phyloP scores from a whole-genome alignment of 345 rosid genomes.

The Balakata baccata region DNA sequence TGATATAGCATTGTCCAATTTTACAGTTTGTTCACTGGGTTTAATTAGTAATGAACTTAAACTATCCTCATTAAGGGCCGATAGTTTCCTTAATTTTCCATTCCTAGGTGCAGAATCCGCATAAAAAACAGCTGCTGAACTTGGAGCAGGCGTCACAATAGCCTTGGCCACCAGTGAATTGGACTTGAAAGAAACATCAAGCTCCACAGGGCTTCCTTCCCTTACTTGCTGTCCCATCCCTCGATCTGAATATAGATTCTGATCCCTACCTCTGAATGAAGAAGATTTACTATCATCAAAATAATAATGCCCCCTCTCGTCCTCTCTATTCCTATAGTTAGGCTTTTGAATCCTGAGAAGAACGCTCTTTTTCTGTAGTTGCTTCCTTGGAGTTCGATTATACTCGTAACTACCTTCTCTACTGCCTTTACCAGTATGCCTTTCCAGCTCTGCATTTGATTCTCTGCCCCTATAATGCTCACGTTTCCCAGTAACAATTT shows the following conservation, averaged over 20 bases:
- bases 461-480: conserved; percentile 37
- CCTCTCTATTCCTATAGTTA: conserved; percentile 48
- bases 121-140: conserved; percentile 30
- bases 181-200: conserved; percentile 84
- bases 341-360: conserved; percentile 68
- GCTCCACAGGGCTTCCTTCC: conserved; percentile 59
- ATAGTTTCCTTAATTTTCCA: conserved; percentile 48
- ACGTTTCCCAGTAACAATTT: conserved; percentile 29
- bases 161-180: conserved; percentile 80
- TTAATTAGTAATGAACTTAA: conserved; percentile 22
- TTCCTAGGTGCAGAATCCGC: conserved; percentile 42
- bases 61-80: conserved; percentile 31
- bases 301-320: conserved; percentile 40
- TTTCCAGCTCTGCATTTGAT: conserved; percentile 28
- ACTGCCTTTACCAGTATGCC: conserved; percentile 44
- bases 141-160: conserved; percentile 38
- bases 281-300: conserved; percentile 43
- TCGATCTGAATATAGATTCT: conserved; percentile 31
- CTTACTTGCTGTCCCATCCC: conserved; percentile 44
- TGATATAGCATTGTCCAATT: conserved; percentile 22
- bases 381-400: conserved; percentile 53
- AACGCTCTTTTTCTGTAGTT: conserved; percentile 76
- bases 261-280: conserved; percentile 36
- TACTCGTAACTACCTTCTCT: conserved; percentile 49
- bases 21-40: conserved; percentile 27